Conservation (phyloP, 495 filamentous ascomycete species). For the Aspergillus hancockii region DNA sequence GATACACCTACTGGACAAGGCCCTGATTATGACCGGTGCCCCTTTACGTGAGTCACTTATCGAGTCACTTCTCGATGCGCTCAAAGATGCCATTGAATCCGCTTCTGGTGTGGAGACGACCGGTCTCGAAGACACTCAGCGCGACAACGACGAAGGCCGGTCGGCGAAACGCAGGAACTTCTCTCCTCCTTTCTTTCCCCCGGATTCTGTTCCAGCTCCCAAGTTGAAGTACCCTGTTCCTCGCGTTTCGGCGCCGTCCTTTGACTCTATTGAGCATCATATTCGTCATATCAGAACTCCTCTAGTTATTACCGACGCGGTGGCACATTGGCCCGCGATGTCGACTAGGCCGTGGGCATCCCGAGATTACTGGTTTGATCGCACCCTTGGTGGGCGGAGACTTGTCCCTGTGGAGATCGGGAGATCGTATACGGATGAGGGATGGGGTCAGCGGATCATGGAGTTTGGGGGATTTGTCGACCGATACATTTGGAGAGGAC, state of each 20-base stretch:
- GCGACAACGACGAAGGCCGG: slow-evolving; percentile 20
- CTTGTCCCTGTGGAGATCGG: slow-evolving; percentile 91
- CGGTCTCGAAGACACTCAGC: not conserved
- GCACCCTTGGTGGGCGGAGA: slow-evolving; percentile 74
- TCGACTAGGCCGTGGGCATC: slow-evolving; percentile 67
- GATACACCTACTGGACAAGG: slow-evolving; percentile 72
- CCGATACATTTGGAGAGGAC: slow-evolving; percentile 51
- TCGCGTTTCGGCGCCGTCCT: slow-evolving; percentile 41
- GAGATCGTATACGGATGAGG: slow-evolving; percentile 79
- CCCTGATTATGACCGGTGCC: slow-evolving; percentile 79
- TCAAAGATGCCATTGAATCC: slow-evolving; percentile 27
- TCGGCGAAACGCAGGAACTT: slow-evolving; percentile 37
- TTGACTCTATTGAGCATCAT: slow-evolving; percentile 66
- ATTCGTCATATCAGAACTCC: slow-evolving; percentile 58
- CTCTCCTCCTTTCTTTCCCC: slow-evolving; percentile 42
- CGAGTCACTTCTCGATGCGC: slow-evolving; percentile 38
- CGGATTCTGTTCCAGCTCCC: slow-evolving; percentile 33
- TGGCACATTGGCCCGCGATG: slow-evolving; percentile 79
- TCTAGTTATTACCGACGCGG: slow-evolving; percentile 64
- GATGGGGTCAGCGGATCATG: slow-evolving; percentile 84
- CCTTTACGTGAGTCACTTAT: slow-evolving; percentile 64
- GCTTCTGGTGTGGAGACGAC: not conserved
- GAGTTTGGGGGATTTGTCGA: slow-evolving; percentile 71
- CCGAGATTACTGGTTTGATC: slow-evolving; percentile 70
- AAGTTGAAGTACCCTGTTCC: slow-evolving; percentile 38